Conservation (phyloP, 306 rosid species). For the Cucurbita pepo region DNA sequence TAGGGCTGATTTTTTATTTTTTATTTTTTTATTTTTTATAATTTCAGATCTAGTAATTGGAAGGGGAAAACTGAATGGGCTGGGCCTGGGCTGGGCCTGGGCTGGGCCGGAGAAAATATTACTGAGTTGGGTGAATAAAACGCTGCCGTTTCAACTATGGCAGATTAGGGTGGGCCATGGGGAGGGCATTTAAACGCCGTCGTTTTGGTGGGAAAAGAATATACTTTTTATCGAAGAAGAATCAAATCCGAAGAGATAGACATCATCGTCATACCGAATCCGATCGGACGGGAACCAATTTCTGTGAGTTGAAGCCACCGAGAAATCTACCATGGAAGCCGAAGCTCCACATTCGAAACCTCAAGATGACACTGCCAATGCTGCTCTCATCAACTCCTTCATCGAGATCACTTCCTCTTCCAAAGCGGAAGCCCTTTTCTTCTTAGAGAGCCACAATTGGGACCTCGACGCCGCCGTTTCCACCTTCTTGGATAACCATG, state of each 20-base stretch:
- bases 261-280: neutral
- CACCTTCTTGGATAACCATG: constrained; percentile 43
- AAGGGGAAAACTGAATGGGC: no score
- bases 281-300: neutral
- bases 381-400: constrained; percentile 40
- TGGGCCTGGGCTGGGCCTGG: no score
- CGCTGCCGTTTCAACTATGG: neutral
- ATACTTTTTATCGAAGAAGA: neutral
- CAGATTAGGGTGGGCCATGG: neutral
- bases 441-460: constrained; percentile 69
- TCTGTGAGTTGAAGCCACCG: neutral
- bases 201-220: neutral
- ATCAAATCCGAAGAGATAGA: neutral
- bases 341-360: constrained; percentile 21
- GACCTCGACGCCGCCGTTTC: constrained; percentile 89
- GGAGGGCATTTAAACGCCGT: neutral
- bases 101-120: no score
- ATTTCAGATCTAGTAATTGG: no score
- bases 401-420: constrained; percentile 69
- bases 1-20: no score
- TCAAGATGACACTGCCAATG: constrained; percentile 12
- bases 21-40: no score
- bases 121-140: neutral
- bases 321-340: constrained; percentile 1
- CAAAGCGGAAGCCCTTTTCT: constrained; percentile 60